These are phyloP conservation scores for Rhazya stricta DNA, from an alignment of 257 asterid genomes.

Conservation along the genomic window DNA sequence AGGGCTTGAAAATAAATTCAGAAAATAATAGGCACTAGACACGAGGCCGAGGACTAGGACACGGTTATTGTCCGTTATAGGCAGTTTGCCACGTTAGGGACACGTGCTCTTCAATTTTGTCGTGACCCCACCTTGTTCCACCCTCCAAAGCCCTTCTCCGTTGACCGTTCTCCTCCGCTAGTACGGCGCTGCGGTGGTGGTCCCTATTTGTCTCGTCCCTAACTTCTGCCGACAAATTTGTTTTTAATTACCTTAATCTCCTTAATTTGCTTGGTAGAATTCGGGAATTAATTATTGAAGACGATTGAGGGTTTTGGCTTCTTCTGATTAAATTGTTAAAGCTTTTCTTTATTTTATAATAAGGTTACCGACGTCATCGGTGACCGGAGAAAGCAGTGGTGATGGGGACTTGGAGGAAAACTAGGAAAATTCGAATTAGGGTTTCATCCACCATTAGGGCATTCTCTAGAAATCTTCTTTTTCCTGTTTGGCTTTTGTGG, in stretches of 20 bases:
- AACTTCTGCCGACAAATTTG: slow-evolving; percentile 50
- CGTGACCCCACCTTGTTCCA: slow-evolving; percentile 23
- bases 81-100: slow-evolving; percentile 60
- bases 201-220: slow-evolving; percentile 6
- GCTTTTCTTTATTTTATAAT: neutral
- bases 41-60: slow-evolving; percentile 29
- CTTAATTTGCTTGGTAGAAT: neutral
- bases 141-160: slow-evolving; percentile 14
- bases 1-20: neutral
- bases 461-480: neutral
- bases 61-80: slow-evolving; percentile 49
- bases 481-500: neutral
- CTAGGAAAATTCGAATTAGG: neutral
- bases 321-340: neutral
- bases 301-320: neutral
- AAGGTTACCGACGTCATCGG: neutral
- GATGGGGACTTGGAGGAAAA: neutral
- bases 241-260: slow-evolving; percentile 6
- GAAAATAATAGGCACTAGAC: slow-evolving; percentile 16
- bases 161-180: slow-evolving; percentile 28
- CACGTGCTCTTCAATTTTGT: slow-evolving; percentile 44
- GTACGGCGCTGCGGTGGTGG: slow-evolving; percentile 14
- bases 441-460: neutral
- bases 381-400: neutral
- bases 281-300: neutral